Evolutionary conservation across 2,329 filamentous ascomycete genomes (phyloP).

Genomic region (Beauveria pseudobassiana): DNA sequence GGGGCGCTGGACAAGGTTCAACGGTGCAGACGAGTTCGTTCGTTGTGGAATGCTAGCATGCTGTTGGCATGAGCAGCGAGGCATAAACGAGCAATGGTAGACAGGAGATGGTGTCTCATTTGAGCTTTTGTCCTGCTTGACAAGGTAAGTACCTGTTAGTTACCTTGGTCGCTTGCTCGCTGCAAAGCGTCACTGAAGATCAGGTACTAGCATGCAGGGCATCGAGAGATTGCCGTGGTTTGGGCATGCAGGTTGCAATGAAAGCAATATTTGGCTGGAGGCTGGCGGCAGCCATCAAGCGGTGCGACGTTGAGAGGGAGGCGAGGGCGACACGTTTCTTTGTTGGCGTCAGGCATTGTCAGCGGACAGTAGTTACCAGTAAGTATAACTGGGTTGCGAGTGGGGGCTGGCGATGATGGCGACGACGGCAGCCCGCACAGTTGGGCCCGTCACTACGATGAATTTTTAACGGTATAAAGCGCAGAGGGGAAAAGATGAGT

Average conservation of each 20-base stretch:
- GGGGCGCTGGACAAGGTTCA: background rate
- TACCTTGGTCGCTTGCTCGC: background rate
- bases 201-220: background rate
- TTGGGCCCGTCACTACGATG: background rate
- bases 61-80: background rate
- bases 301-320: background rate
- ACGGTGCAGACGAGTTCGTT: background rate
- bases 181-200: background rate
- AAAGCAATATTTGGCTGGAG: slow-evolving; percentile 5
- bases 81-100: background rate
- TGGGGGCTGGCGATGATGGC: background rate
- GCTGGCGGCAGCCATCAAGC: background rate
- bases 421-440: background rate
- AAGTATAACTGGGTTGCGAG: background rate
- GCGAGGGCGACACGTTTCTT: background rate
- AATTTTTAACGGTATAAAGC: background rate
- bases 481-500: background rate
- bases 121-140: background rate
- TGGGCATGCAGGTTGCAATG: background rate
- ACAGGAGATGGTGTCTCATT: background rate
- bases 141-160: background rate
- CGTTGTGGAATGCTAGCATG: background rate
- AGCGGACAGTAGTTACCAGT: background rate
- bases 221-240: background rate
- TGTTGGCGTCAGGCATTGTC: too few species aligned